Evolutionary conservation across 495 filamentous ascomycete genomes (phyloP).

Genomic region (Bacidia rubella): DNA sequence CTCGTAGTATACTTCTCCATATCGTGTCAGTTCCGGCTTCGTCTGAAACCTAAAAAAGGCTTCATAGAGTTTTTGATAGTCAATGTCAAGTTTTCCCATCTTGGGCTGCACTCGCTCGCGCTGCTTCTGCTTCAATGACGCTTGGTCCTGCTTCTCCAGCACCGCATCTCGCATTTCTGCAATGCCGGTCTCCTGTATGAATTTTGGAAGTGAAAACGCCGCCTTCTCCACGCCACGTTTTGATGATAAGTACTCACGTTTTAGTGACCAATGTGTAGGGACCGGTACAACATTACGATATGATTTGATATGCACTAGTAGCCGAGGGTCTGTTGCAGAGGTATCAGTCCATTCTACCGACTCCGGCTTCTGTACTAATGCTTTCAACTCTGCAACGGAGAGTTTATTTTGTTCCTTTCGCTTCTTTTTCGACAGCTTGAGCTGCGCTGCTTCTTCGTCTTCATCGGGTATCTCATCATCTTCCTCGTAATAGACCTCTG

Average conservation of each 20-base stretch:
- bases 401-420: slow-evolving; percentile 81
- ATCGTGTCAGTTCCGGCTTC: slow-evolving; percentile 84
- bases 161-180: slow-evolving; percentile 96
- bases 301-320: slow-evolving; percentile 87
- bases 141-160: slow-evolving; percentile 85
- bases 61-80: slow-evolving; percentile 95
- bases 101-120: slow-evolving; percentile 89
- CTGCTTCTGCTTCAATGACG: slow-evolving; percentile 86
- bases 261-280: slow-evolving; percentile 84
- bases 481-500: slow-evolving; percentile 73
- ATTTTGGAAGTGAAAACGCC: slow-evolving; percentile 83
- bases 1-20: slow-evolving; percentile 96
- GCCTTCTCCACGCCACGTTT: slow-evolving; percentile 94
- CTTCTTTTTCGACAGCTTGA: slow-evolving; percentile 82
- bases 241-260: slow-evolving; percentile 90
- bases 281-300: slow-evolving; percentile 94
- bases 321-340: slow-evolving; percentile 76
- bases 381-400: slow-evolving; percentile 89
- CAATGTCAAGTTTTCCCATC: slow-evolving; percentile 94
- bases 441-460: slow-evolving; percentile 48
- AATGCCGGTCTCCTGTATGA: slow-evolving; percentile 95
- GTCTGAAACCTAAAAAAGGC: slow-evolving; percentile 96
- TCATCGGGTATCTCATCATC: slow-evolving; percentile 85
- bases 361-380: slow-evolving; percentile 79
- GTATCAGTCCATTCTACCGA: slow-evolving; percentile 96